These are phyloP conservation scores for Aquilaria sinensis DNA, from an alignment of 345 rosid species.

Conservation along the genomic window DNA sequence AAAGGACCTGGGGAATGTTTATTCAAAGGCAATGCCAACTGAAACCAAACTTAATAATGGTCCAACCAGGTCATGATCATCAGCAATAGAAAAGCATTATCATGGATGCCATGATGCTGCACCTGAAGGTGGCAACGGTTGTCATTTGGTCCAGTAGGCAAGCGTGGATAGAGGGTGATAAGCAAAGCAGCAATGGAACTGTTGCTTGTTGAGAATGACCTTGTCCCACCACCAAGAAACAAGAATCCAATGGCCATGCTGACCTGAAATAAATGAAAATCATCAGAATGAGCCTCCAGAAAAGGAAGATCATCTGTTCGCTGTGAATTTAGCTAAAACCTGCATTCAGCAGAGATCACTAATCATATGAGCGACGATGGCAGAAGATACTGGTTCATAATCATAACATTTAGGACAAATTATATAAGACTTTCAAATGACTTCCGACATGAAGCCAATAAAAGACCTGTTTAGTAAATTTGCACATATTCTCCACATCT, in stretches of 20 bases:
- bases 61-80: too few species aligned
- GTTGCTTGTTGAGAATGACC: slow-evolving; percentile 82
- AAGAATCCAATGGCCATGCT: slow-evolving; percentile 92
- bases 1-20: too few species aligned
- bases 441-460: too few species aligned
- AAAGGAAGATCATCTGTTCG: too few species aligned
- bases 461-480: too few species aligned
- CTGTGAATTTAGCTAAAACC: too few species aligned
- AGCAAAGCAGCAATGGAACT: slow-evolving; percentile 83
- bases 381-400: neutral
- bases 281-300: too few species aligned
- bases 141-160: slow-evolving; percentile 97
- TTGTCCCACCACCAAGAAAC: slow-evolving; percentile 96
- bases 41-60: too few species aligned
- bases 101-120: neutral
- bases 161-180: slow-evolving; percentile 83
- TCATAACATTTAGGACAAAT: neutral
- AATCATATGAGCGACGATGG: neutral
- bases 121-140: slow-evolving; percentile 99
- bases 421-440: too few species aligned
- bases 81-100: too few species aligned
- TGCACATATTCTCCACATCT: too few species aligned
- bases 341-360: neutral
- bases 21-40: too few species aligned
- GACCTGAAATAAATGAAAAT: slow-evolving; percentile 39